Evolutionary conservation across 768 basidiomycete genomes (phyloP).

Genomic region (Hygrocybe punicea): DNA sequence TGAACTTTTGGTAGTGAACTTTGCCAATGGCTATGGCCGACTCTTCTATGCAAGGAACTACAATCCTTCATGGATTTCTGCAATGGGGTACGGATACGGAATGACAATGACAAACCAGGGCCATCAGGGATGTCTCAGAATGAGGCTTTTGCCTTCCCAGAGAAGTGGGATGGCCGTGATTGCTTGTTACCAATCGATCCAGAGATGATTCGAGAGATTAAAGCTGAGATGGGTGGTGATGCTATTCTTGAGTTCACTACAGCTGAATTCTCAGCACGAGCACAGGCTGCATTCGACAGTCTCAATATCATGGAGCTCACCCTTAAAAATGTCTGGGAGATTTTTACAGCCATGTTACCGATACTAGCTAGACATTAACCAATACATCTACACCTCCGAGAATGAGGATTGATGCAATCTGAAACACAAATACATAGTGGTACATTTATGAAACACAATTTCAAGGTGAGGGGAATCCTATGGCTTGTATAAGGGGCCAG

Average conservation of each 20-base stretch:
- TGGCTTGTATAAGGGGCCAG: too few species aligned
- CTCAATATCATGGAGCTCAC: slow-evolving; percentile 12
- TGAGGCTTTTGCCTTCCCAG: slow-evolving; percentile 15
- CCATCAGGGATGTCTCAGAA: slow-evolving; percentile 26
- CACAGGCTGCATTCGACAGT: slow-evolving; percentile 11
- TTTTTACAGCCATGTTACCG: slow-evolving; percentile 14
- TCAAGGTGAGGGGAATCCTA: too few species aligned
- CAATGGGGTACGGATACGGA: slow-evolving; percentile 17
- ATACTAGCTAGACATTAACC: slow-evolving; percentile 3
- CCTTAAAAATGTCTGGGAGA: slow-evolving; percentile 19
- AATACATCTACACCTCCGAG: neutral
- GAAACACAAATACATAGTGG: too few species aligned
- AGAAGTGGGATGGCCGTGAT: slow-evolving; percentile 15
- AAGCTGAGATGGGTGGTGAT: slow-evolving; percentile 23
- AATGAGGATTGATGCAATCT: slow-evolving; percentile 4
- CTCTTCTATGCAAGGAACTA: slow-evolving; percentile 23
- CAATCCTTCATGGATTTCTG: slow-evolving; percentile 13
- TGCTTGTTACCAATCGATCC: slow-evolving; percentile 22
- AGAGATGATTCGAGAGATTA: slow-evolving; percentile 17
- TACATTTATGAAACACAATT: neutral
- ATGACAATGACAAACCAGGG: slow-evolving; percentile 16
- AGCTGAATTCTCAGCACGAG: slow-evolving; percentile 14
- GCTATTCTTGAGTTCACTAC: slow-evolving; percentile 19
- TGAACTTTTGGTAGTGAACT: slow-evolving; percentile 18
- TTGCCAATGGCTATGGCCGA: slow-evolving; percentile 30